Base-by-base conservation (phyloP, 2,329 filamentous ascomycete genomes). In the Davidsoniella virescens region DNA sequence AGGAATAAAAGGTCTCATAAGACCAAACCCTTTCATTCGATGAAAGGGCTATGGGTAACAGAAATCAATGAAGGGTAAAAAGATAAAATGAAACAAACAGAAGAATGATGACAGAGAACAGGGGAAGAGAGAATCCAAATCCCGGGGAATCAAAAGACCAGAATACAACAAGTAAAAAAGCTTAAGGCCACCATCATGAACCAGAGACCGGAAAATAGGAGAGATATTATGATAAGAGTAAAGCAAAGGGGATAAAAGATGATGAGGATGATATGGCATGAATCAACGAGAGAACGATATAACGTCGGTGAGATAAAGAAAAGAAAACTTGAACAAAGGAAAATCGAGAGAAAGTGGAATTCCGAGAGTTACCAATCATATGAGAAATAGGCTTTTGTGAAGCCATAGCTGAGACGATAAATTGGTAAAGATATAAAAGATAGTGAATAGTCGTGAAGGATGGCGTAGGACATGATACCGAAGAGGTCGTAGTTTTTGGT, bases 61-160 rank as follows among this genome's bases (percentile, higher is more conserved):
- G 25, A 20, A 36, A 36, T 17, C 20, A 44, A 50, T 10, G 14
- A 29, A 4, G 17, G 18, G 33, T 26, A 5, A n/a, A 50, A 25
- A 9, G 36, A 44, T 18, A 44, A 44, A 8, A 14, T 5, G 43
- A 40, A 12, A 29, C 2, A 39, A 6, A 40, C n/a, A 23, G 16
- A 38, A 20, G n/a, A 41, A 51, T 9, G 44, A 20, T 47, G 16
- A 37, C 14, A 37, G 23, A 47, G 29, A 16, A 18, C 14, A 48
- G 29, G 5, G 10, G 20, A 42, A 37, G 36, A 41, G 12, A 48
- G 5, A 33, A 37, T 8, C 39, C 5, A 36, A 38, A 33, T 18
- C 44, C 17, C 25, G 25, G 43, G 44, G 44, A 41, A 51, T 47
- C 44, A 20, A 47, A 51, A 16, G 47, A 29, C 37, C 18, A 42